Evolutionary conservation across 2,329 filamentous ascomycete species (phyloP).

Genomic region (Cladobotryum mycophilum): DNA sequence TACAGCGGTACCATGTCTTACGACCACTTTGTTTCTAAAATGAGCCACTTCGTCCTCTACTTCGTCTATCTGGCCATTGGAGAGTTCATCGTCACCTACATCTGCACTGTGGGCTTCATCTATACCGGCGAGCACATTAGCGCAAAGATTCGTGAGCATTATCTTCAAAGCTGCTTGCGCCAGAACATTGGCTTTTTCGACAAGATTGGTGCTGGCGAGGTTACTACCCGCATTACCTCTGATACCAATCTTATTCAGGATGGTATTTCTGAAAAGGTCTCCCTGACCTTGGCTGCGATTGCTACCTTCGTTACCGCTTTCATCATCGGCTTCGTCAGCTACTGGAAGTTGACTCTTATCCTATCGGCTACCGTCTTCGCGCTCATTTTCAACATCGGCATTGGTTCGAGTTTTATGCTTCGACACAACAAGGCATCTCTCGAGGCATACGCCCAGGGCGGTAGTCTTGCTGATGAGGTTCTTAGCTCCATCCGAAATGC

Average conservation of each 20-base stretch:
- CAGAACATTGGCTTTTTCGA: conserved; percentile 94
- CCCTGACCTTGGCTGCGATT: conserved; percentile 66
- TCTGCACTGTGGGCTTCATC: conserved; percentile 84
- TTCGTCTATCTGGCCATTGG: conserved; percentile 80
- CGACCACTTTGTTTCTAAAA: conserved; percentile 51
- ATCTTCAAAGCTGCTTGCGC: conserved; percentile 74
- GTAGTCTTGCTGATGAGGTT: conserved; percentile 88
- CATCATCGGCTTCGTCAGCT: conserved; percentile 83
- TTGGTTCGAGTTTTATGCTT: conserved; percentile 66
- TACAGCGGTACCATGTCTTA: conserved; percentile 37
- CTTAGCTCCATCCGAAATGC: conserved; percentile 90
- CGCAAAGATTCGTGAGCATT: conserved; percentile 73
- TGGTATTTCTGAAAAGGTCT: conserved; percentile 86
- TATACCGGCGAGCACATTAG: conserved; percentile 77
- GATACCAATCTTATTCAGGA: conserved; percentile 94
- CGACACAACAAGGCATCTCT: conserved; percentile 76
- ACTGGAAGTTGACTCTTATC: conserved; percentile 90
- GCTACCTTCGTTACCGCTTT: conserved; percentile 85
- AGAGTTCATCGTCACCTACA: conserved; percentile 71
- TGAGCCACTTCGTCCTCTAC: conserved; percentile 66
- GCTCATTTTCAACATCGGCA: conserved; percentile 70
- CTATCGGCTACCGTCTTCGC: conserved; percentile 75
- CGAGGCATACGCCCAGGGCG: conserved; percentile 74
- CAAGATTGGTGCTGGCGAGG: conserved; percentile 85
- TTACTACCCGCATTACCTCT: conserved; percentile 88